Evolutionary conservation across 768 basidiomycete genomes (phyloP).

Genomic region (Lactarius sanguifluus): DNA sequence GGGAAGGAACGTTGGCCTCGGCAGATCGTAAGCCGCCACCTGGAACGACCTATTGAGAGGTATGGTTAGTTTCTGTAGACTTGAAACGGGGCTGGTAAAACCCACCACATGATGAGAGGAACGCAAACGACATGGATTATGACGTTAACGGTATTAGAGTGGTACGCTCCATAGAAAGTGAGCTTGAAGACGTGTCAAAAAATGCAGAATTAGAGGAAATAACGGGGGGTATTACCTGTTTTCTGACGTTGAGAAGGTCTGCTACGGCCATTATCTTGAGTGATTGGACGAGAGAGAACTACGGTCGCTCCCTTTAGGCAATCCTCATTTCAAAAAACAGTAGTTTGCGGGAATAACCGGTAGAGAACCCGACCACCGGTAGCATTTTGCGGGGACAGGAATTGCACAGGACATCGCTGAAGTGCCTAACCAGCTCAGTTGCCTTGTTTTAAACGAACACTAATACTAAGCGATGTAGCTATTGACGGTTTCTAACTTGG

Average conservation of each 20-base stretch:
- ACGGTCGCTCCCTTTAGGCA: no score
- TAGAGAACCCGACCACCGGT: not conserved
- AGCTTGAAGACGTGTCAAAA: conserved; percentile 48
- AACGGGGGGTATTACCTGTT: conserved; percentile 49
- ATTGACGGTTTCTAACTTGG: no score
- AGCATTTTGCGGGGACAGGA: no score
- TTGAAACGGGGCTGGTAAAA: not conserved
- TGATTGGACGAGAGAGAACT: not conserved
- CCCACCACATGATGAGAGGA: conserved; percentile 78
- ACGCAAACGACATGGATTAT: conserved; percentile 85
- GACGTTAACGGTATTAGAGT: conserved; percentile 79
- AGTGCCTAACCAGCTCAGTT: no score
- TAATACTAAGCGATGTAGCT: no score
- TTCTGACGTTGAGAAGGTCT: conserved; percentile 61
- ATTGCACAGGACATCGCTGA: no score
- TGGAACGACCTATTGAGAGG: conserved; percentile 54
- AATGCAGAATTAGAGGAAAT: conserved; percentile 20
- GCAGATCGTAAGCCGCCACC: conserved; percentile 46
- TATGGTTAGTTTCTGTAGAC: not conserved
- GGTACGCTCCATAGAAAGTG: conserved; percentile 92
- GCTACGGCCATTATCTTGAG: conserved; percentile 35
- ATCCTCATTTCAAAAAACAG: no score
- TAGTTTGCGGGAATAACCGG: no score
- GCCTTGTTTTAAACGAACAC: no score
- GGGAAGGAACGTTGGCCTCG: conserved; percentile 46